Evolutionary conservation across 176 grass and related monocot genomes (phyloP), one percentile per base, ranked within the genome.

Genomic region (Oryza glumipatula): DNA sequence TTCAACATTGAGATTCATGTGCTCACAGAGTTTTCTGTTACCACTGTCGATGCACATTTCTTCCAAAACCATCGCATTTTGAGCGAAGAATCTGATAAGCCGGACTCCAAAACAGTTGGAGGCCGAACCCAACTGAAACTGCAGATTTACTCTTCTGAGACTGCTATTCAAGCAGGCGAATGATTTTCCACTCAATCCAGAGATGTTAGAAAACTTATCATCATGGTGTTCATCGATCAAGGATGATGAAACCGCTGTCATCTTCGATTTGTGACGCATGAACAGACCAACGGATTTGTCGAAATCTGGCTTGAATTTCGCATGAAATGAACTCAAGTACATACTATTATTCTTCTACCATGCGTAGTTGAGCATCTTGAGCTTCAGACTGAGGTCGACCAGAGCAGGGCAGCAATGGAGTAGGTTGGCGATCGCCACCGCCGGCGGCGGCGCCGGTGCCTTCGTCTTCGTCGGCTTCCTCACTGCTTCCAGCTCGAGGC

Each of bases 41-140:
- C 60, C 81, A 38, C 11, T 73, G 2, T 83, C 71, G 14, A 83
- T 2, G 4, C 19, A 19, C 11, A 83, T 36, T n/a, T 74, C 26
- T 52, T 75, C 60, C 0, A 75, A 4, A 52, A 51, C 17, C 43
- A 24, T 21, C 2, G 72, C 61, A 38, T 75, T 35, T 23, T 75
- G 26, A 0, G 12, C 81, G 6, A 83, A 83, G 44, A 76, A 52
- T 39, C 48, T 83, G 71, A 67, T 2, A 17, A 83, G 81, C 28
- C 6, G 43, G 11, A 10, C 4, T 51, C 81, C 81, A 4, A 83
- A 30, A 60, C 81, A 67, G 13, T 22, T 12, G 9, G 1, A 12
- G 30, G 30, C 30, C 46, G 46, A 11, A 1, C 10, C 3, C 28
- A n/a, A 7, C 19, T 4, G 17, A 48, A 83, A 83, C 6, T 52